Base-by-base conservation (phyloP, 2,329 filamentous ascomycete species). In the Phaeosphaeria sp. region DNA sequence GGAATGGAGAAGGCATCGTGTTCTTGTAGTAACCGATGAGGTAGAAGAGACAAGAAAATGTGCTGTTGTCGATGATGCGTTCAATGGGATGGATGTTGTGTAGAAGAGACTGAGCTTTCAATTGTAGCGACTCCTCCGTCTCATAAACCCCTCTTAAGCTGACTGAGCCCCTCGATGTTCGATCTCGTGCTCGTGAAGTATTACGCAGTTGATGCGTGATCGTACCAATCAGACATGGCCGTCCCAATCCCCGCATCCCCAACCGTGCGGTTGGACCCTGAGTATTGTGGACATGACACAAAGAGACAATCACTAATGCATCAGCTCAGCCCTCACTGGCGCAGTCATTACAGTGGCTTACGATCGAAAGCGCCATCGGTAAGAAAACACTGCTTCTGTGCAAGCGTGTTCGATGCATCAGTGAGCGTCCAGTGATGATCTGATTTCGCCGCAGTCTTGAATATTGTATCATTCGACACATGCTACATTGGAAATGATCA, bases 1-100 rank as follows among this genome's bases (percentile, higher is more conserved):
- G 72, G 56, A 77, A 72, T 59, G 74, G 73, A 46, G 72, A 76
- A 60, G 75, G 72, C 75, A 77, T 77, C 23, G 21, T 65, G 49
- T 17, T 15, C 6, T 33, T 22, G 33, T 27, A n/a, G 2, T 46
- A 10, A 23, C 3, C 13, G 5, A n/a, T 5, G 3, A n/a, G 13
- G 1, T 22, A 17, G 20, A 25, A 9, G 20, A 46, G 52, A 9
- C 15, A 25, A n/a, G 46, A 15, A 25, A 1, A 41, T 39, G 9
- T 11, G 15, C 2, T 39, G 36, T 39, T 36, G 11, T 21, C 25
- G 50, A 42, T 42, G 39, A 44, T 46, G 20, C 1, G 15, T 6
- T 36, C 30, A 41, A 25, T 21, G n/a, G 21, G 22, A 25, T 20
- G 20, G 6, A 1, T 2, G 23, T 44, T 36, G 43, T 33, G 25